These are phyloP conservation scores for Apostasia shenzhenica DNA, from an alignment of 106 monocot species.

Conservation along the genomic window DNA sequence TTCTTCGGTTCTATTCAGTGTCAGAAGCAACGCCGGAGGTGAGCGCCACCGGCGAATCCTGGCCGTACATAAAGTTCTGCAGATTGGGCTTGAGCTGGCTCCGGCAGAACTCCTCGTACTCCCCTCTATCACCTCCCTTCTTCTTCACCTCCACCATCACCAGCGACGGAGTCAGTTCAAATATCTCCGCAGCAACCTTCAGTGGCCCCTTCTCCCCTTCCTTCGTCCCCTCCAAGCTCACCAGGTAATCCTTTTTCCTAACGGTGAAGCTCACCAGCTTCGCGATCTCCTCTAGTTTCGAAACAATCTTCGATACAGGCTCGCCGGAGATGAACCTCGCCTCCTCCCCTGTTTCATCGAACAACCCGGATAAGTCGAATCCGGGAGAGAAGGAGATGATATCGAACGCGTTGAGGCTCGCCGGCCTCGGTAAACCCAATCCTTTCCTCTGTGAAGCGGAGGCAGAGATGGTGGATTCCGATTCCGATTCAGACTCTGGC, in stretches of 20 bases:
- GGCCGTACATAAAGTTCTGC: slow-evolving; percentile 31
- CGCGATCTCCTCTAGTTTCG: slow-evolving; percentile 11
- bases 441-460: background rate
- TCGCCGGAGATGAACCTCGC: slow-evolving; percentile 8
- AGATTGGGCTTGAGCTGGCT: slow-evolving; percentile 69
- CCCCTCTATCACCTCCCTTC: slow-evolving; percentile 22
- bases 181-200: slow-evolving; percentile 14
- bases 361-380: slow-evolving; percentile 5
- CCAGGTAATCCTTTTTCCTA: slow-evolving; percentile 17
- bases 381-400: slow-evolving; percentile 12
- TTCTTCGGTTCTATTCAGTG: slow-evolving; percentile 18
- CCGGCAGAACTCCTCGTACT: slow-evolving; percentile 41
- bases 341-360: slow-evolving; percentile 11
- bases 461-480: slow-evolving; percentile 1
- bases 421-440: slow-evolving; percentile 10
- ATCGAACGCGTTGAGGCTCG: slow-evolving; percentile 14
- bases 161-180: slow-evolving; percentile 10
- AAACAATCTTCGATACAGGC: slow-evolving; percentile 8
- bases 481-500: background rate
- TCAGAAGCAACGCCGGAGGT: slow-evolving; percentile 21
- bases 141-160: slow-evolving; percentile 13
- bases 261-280: slow-evolving; percentile 10
- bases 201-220: slow-evolving; percentile 19
- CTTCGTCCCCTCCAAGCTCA: slow-evolving; percentile 17
- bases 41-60: slow-evolving; percentile 1